Percentiles rank a stretch among this genome's conserved stretches.
Evolutionary conservation across 495 filamentous ascomycete genomes (phyloP).

Genomic region (Penicillium malachiteum): DNA sequence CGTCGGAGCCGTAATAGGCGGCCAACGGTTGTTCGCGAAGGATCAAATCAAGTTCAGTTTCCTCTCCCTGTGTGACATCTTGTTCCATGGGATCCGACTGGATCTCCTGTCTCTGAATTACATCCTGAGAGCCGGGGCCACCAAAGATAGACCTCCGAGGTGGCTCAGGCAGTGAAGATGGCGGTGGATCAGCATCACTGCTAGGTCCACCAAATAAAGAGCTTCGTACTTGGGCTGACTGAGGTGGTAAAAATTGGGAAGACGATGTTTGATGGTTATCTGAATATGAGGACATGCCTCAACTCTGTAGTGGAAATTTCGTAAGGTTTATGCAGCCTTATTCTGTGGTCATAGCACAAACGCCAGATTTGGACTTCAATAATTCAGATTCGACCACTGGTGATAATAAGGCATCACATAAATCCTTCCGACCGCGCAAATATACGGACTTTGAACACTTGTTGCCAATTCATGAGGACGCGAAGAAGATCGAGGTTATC

Average conservation of each 20-base stretch:
- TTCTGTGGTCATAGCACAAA: constrained; percentile 11
- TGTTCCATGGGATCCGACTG: constrained; percentile 9
- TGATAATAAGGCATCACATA: constrained; percentile 10
- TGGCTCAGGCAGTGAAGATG: constrained; percentile 21
- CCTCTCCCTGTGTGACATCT: neutral
- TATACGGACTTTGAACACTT: neutral
- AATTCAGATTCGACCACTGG: neutral
- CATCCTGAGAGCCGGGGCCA: constrained; percentile 28
- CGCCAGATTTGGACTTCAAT: neutral
- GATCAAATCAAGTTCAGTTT: constrained; percentile 25
- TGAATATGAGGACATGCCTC: constrained; percentile 40
- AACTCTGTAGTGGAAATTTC: neutral
- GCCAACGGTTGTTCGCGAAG: constrained; percentile 22
- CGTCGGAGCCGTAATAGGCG: constrained; percentile 23
- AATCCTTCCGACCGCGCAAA: neutral
- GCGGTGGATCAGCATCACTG: constrained; percentile 30
- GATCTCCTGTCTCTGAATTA: constrained; percentile 10
- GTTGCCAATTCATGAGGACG: neutral
- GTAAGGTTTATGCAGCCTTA: neutral
- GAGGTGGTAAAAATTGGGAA: constrained; percentile 28
- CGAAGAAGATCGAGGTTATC: neutral
- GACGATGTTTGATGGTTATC: constrained; percentile 18
- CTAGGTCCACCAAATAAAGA: constrained; percentile 42
- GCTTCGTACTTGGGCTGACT: constrained; percentile 34
- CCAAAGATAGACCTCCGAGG: constrained; percentile 35